These are phyloP conservation scores for Ustilago cynodontis DNA, from an alignment of 1,284 basidiomycete genomes.

Conservation along the genomic window DNA sequence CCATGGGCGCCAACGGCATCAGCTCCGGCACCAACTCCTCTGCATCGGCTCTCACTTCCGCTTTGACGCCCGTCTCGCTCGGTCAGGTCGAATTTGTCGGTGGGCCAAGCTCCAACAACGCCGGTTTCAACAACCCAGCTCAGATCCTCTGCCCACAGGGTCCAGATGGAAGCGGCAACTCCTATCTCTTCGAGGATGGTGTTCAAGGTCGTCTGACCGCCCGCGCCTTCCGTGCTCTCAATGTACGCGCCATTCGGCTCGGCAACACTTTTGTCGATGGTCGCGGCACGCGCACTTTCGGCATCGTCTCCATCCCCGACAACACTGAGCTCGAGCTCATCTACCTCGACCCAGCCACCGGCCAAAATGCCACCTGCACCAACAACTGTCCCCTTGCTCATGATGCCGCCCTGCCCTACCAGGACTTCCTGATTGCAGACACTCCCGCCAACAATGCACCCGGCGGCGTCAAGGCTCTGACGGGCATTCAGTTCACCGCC, in stretches of 20 bases:
- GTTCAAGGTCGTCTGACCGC: slow-evolving; percentile 80
- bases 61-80: slow-evolving; percentile 71
- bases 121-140: slow-evolving; percentile 78
- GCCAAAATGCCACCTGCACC: slow-evolving; percentile 76
- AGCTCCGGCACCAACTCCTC: slow-evolving; percentile 73
- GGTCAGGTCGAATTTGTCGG: slow-evolving; percentile 76
- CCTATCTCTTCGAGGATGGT: slow-evolving; percentile 85
- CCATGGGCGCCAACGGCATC: slow-evolving; percentile 71
- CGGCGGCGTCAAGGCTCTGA: slow-evolving; percentile 75
- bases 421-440: slow-evolving; percentile 84
- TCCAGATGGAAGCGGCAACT: slow-evolving; percentile 80
- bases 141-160: slow-evolving; percentile 86
- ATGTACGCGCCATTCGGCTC: slow-evolving; percentile 83
- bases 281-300: slow-evolving; percentile 86
- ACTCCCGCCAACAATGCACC: slow-evolving; percentile 54
- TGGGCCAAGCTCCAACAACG: slow-evolving; percentile 77
- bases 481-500: slow-evolving; percentile 79
- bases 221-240: slow-evolving; percentile 79
- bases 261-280: slow-evolving; percentile 88
- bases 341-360: slow-evolving; percentile 82
- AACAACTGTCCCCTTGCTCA: slow-evolving; percentile 69
- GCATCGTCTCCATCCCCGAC: slow-evolving; percentile 82
- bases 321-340: slow-evolving; percentile 82
- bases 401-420: slow-evolving; percentile 79
- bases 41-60: slow-evolving; percentile 63